Evolutionary conservation across 352 stramenopile species (phyloP).

Genomic region (Phytophthora niederhauseri): DNA sequence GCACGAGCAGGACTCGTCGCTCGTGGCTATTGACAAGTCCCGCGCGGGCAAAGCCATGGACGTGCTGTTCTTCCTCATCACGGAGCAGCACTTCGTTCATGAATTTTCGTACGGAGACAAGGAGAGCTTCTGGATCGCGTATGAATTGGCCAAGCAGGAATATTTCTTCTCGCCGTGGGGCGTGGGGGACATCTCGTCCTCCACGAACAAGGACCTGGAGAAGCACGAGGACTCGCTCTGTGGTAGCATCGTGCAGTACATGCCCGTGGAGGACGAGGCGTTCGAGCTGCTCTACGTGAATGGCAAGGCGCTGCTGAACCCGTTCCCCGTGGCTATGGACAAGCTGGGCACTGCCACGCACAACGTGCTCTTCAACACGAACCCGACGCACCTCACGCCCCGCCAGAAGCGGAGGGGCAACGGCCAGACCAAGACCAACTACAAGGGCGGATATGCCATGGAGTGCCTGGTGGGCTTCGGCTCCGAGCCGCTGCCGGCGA

Average conservation of each 20-base stretch:
- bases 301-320: constrained; percentile 54
- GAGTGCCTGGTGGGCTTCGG: constrained; percentile 60
- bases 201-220: constrained; percentile 37
- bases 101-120: constrained; percentile 52
- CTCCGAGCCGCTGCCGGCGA: constrained; percentile 38
- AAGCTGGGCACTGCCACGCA: constrained; percentile 15
- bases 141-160: constrained; percentile 40
- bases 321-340: constrained; percentile 38
- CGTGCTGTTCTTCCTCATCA: constrained; percentile 61
- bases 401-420: constrained; percentile 36
- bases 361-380: constrained; percentile 53
- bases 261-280: constrained; percentile 31
- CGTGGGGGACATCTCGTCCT: constrained; percentile 30
- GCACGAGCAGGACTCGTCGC: constrained; percentile 67
- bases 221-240: constrained; percentile 44
- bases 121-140: constrained; percentile 52
- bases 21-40: constrained; percentile 58
- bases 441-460: constrained; percentile 32
- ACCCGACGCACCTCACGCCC: constrained; percentile 56
- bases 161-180: constrained; percentile 58
- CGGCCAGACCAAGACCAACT: constrained; percentile 22
- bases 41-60: constrained; percentile 40
- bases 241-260: constrained; percentile 49
- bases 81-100: constrained; percentile 39
- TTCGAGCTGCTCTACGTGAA: constrained; percentile 58